Percentiles rank a stretch among this genome's conserved stretches.
Conservation (phyloP, 768 basidiomycete species). For the Mycena alexandri region DNA sequence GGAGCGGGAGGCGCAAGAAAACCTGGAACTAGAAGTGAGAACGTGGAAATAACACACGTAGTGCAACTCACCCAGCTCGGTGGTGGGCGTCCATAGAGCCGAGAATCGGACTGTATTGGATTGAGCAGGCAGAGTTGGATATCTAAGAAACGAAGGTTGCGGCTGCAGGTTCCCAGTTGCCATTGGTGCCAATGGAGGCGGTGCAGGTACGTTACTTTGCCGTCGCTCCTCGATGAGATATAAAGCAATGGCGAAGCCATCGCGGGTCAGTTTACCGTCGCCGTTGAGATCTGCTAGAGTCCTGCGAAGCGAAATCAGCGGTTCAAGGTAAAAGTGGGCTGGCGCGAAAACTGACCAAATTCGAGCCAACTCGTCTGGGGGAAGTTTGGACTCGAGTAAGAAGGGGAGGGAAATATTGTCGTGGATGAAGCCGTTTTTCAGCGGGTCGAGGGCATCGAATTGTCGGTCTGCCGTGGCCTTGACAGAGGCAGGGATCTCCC, state of each 20-base stretch:
- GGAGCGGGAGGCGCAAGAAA: neutral
- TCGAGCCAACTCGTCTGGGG: conserved; percentile 56
- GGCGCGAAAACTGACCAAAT: conserved; percentile 56
- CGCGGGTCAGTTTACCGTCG: conserved; percentile 59
- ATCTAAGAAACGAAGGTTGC: conserved; percentile 14
- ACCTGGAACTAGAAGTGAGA: neutral
- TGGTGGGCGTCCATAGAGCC: conserved; percentile 13
- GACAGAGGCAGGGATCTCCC: conserved; percentile 59
- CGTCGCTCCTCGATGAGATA: conserved; percentile 62
- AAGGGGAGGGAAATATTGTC: conserved; percentile 67
- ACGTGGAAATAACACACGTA: neutral
- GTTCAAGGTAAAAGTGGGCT: neutral
- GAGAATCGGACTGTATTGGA: conserved; percentile 25
- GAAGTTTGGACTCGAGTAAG: conserved; percentile 61
- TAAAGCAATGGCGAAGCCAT: conserved; percentile 67
- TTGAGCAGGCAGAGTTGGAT: conserved; percentile 26
- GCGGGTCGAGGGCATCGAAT: conserved; percentile 59
- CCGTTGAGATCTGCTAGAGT: conserved; percentile 62
- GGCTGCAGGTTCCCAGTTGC: conserved; percentile 8
- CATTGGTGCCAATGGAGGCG: too few species aligned
- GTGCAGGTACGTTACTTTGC: conserved; percentile 53
- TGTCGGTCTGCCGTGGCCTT: conserved; percentile 57
- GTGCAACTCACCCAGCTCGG: neutral
- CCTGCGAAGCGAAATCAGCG: conserved; percentile 44
- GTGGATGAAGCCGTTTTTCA: conserved; percentile 56